These are phyloP conservation scores for Citrus inodora DNA, from an alignment of 345 rosid genomes.

Conservation along the genomic window DNA sequence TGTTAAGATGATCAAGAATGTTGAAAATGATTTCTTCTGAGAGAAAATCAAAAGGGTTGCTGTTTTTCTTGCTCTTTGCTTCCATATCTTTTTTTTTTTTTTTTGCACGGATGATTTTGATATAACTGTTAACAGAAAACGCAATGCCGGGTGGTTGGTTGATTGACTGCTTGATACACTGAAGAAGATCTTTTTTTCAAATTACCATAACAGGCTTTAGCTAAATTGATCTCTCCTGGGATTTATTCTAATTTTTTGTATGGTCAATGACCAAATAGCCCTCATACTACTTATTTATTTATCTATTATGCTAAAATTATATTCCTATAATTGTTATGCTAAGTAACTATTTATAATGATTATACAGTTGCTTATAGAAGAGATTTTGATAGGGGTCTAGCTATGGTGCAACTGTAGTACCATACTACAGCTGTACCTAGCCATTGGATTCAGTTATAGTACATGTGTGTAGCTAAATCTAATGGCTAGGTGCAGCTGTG, in stretches of 20 bases:
- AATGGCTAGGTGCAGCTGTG: no score
- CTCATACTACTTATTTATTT: background rate
- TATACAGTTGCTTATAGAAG: no score
- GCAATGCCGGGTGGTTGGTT: background rate
- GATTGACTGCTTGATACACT: background rate
- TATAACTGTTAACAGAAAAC: background rate
- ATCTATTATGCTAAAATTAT: no score
- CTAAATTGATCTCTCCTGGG: background rate
- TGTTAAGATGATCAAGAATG: slow-evolving; percentile 37
- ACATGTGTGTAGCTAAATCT: no score
- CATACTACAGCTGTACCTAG: fast-evolving
- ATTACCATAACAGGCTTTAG: background rate
- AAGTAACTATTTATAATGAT: no score
- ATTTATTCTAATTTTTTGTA: background rate
- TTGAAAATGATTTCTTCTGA: slow-evolving; percentile 37
- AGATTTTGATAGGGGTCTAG: no score
- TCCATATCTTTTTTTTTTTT: background rate
- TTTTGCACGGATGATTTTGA: background rate
- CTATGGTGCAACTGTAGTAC: no score
- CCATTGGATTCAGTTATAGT: no score
- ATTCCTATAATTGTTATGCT: no score
- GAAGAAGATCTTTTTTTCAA: background rate
- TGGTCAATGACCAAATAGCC: background rate
- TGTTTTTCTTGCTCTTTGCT: background rate
- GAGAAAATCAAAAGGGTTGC: slow-evolving; percentile 31